These are phyloP conservation scores for Extremus antarcticus DNA, from an alignment of 495 filamentous ascomycete genomes.

Conservation along the genomic window DNA sequence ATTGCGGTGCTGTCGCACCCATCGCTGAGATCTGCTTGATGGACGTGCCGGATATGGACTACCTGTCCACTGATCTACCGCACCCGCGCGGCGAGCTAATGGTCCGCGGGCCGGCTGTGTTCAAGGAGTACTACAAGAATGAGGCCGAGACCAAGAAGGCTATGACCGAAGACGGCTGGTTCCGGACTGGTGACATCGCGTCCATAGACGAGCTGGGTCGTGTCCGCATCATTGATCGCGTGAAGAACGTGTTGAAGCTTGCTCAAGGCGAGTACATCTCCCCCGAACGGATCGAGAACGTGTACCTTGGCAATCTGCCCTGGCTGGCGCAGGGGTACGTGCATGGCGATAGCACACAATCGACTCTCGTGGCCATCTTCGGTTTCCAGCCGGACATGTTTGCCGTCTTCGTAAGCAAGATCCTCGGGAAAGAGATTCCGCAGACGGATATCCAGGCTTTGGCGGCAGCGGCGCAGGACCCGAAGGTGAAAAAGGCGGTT, in stretches of 20 bases:
- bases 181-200: slow-evolving; percentile 87
- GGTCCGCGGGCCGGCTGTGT: slow-evolving; percentile 65
- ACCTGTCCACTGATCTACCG: slow-evolving; percentile 83
- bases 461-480: slow-evolving; percentile 51
- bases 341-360: slow-evolving; percentile 80
- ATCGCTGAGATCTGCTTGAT: slow-evolving; percentile 66
- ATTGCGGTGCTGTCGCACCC: slow-evolving; percentile 63
- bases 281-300: slow-evolving; percentile 92
- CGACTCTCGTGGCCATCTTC: slow-evolving; percentile 75
- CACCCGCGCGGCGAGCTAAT: slow-evolving; percentile 85
- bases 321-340: slow-evolving; percentile 74
- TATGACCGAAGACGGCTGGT: slow-evolving; percentile 85
- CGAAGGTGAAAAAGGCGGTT: slow-evolving; percentile 60
- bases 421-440: slow-evolving; percentile 55
- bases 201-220: slow-evolving; percentile 74
- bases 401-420: slow-evolving; percentile 62
- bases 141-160: slow-evolving; percentile 74
- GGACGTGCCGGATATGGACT: slow-evolving; percentile 93
- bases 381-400: slow-evolving; percentile 76
- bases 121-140: slow-evolving; percentile 81
- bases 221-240: slow-evolving; percentile 86
- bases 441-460: slow-evolving; percentile 55
- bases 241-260: slow-evolving; percentile 97
- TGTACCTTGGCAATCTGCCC: slow-evolving; percentile 68
- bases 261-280: slow-evolving; percentile 97